Percentiles rank a stretch among this genome's conserved stretches.
phyloP scores from a whole-genome alignment of 139 green algal species.

The Zygnema cylindricum region DNA sequence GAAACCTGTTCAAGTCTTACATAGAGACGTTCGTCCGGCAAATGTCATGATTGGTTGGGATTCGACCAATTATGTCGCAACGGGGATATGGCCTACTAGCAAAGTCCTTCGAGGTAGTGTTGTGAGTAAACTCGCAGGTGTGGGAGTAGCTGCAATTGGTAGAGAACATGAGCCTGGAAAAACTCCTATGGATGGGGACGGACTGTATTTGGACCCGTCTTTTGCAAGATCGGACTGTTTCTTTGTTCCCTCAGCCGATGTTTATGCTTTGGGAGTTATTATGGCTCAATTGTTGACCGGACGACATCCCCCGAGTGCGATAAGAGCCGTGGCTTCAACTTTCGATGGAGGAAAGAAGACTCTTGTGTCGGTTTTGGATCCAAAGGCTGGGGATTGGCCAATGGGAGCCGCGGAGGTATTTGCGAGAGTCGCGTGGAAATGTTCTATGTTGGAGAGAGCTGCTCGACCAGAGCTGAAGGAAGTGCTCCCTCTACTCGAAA shows the following conservation, averaged over 20 bases:
- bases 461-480: constrained; percentile 1
- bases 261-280: constrained; percentile 42
- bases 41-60: constrained; percentile 48
- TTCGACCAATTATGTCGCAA: background rate
- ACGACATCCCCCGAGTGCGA: constrained; percentile 9
- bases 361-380: constrained; percentile 20
- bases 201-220: constrained; percentile 29
- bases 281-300: constrained; percentile 36
- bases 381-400: constrained; percentile 19
- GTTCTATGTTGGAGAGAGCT: constrained; percentile 21
- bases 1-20: constrained; percentile 34
- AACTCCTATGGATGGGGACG: constrained; percentile 9
- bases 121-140: constrained; percentile 40
- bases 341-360: constrained; percentile 21
- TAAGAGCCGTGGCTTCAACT: constrained; percentile 7
- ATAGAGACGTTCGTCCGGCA: constrained; percentile 29
- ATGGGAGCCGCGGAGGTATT: background rate
- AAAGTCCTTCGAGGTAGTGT: background rate
- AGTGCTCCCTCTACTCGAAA: constrained; percentile 30
- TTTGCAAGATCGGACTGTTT: constrained; percentile 10
- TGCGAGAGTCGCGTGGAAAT: constrained; percentile 7
- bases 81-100: background rate
- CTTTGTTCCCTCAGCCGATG: constrained; percentile 34
- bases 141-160: constrained; percentile 9
- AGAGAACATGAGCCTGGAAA: constrained; percentile 2